Conservation (phyloP, 176 grass and related monocot genomes). For the Melocanna baccifera region DNA sequence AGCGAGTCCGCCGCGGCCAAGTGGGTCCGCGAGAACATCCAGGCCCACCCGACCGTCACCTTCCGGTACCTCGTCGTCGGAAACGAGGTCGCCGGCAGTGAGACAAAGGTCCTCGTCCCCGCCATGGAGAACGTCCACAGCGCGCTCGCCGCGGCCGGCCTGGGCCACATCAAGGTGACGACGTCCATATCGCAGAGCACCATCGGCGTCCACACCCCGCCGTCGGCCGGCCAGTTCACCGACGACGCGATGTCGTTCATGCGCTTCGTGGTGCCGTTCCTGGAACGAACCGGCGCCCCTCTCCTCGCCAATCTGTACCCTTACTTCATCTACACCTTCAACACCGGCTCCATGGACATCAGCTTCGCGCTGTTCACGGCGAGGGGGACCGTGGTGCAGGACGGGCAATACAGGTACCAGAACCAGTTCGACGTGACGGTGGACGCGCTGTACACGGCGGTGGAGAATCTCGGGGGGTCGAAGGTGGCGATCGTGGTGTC, state of each 20-base stretch:
- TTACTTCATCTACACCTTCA: slow-evolving; percentile 47
- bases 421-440: slow-evolving; percentile 61
- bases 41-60: slow-evolving; percentile 15
- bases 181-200: slow-evolving; percentile 52
- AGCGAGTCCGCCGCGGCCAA: neutral
- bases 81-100: slow-evolving; percentile 40
- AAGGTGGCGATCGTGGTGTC: slow-evolving; percentile 52
- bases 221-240: slow-evolving; percentile 46
- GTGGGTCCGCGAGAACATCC: slow-evolving; percentile 34
- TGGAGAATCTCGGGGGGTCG: slow-evolving; percentile 34
- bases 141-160: slow-evolving; percentile 17
- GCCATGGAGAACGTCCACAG: slow-evolving; percentile 46
- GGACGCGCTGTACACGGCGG: slow-evolving; percentile 51
- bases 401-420: slow-evolving; percentile 47
- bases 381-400: slow-evolving; percentile 29
- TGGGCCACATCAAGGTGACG: slow-evolving; percentile 37
- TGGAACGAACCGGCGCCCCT: slow-evolving; percentile 42
- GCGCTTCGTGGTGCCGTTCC: slow-evolving; percentile 38
- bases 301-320: slow-evolving; percentile 63
- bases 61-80: slow-evolving; percentile 46
- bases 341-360: slow-evolving; percentile 11
- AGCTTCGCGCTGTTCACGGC: slow-evolving; percentile 56
- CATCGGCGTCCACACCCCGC: slow-evolving; percentile 42
- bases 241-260: slow-evolving; percentile 28
- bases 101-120: slow-evolving; percentile 31